A percentile compares a stretch with the other conserved stretches of the same genome.
Evolutionary conservation across 768 basidiomycete genomes (phyloP).

Genomic region (Suillus discolor): DNA sequence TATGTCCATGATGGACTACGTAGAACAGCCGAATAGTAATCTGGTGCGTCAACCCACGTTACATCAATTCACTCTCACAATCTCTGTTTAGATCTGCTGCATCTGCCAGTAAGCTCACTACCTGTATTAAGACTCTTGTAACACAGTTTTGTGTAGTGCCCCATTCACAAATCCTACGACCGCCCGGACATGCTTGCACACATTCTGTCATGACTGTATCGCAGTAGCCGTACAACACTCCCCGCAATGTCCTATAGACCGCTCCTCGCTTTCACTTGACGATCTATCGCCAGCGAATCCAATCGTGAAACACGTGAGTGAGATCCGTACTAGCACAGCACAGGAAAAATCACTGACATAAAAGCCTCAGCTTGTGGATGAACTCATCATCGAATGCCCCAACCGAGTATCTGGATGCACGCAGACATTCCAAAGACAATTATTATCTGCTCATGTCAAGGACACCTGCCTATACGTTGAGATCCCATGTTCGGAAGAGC

Average conservation of each 20-base stretch:
- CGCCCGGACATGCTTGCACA: constrained; percentile 71
- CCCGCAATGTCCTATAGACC: constrained; percentile 86
- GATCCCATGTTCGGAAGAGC: constrained; percentile 49
- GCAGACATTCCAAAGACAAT: constrained; percentile 66
- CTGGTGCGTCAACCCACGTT: neutral
- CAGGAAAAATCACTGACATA: constrained; percentile 11
- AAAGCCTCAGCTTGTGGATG: constrained; percentile 71
- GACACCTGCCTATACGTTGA: constrained; percentile 61
- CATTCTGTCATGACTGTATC: constrained; percentile 87
- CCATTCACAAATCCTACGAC: constrained; percentile 81
- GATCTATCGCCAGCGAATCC: constrained; percentile 71
- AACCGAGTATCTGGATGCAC: constrained; percentile 60
- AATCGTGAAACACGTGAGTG: constrained; percentile 61
- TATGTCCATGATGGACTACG: neutral
- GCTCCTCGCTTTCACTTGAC: constrained; percentile 59
- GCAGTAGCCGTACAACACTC: constrained; percentile 65
- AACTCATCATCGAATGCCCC: constrained; percentile 74
- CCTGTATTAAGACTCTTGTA: neutral
- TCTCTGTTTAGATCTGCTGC: neutral
- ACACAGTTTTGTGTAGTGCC: constrained; percentile 39
- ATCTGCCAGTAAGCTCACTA: neutral
- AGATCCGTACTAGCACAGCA: constrained; percentile 6
- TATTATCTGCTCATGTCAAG: constrained; percentile 61
- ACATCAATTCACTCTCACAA: neutral
- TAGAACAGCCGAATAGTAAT: neutral